Evolutionary conservation across 2,329 filamentous ascomycete species (phyloP).

Genomic region (Fusarium sp.): DNA sequence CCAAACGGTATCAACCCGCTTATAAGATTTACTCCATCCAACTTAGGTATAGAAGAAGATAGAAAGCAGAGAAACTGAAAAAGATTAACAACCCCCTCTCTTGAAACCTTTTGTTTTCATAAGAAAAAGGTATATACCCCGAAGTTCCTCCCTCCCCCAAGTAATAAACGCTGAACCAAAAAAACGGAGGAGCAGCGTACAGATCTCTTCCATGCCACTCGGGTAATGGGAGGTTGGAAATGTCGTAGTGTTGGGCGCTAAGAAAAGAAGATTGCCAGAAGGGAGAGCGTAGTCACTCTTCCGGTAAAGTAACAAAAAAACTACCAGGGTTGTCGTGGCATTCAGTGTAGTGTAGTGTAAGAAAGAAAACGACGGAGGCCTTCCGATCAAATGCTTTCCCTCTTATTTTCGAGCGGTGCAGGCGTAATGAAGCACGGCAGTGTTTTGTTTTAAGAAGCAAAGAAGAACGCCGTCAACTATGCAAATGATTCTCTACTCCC

Average conservation of each 20-base stretch:
- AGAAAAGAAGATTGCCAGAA: slow-evolving; percentile 26
- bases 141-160: slow-evolving; percentile 9
- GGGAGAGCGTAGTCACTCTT: slow-evolving; percentile 3
- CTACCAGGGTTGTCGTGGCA: slow-evolving; percentile 42
- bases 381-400: slow-evolving; percentile 34
- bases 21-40: slow-evolving; percentile 45
- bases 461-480: slow-evolving; percentile 54
- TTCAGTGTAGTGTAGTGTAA: slow-evolving; percentile 14
- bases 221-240: slow-evolving; percentile 23
- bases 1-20: slow-evolving; percentile 37
- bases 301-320: slow-evolving; percentile 26
- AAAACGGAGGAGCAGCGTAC: slow-evolving; percentile 6
- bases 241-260: slow-evolving; percentile 19
- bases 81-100: slow-evolving; percentile 24
- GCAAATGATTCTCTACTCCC: slow-evolving; percentile 53
- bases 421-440: slow-evolving; percentile 21
- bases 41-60: slow-evolving; percentile 47
- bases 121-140: slow-evolving; percentile 30
- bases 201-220: slow-evolving; percentile 25
- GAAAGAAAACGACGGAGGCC: slow-evolving; percentile 24
- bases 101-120: slow-evolving; percentile 35
- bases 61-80: slow-evolving; percentile 22
- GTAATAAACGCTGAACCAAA: slow-evolving; percentile 35
- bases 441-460: slow-evolving; percentile 35
- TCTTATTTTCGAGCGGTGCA: slow-evolving; percentile 25